Base-by-base conservation (phyloP, 768 basidiomycete genomes). In the Boletus edulis region DNA sequence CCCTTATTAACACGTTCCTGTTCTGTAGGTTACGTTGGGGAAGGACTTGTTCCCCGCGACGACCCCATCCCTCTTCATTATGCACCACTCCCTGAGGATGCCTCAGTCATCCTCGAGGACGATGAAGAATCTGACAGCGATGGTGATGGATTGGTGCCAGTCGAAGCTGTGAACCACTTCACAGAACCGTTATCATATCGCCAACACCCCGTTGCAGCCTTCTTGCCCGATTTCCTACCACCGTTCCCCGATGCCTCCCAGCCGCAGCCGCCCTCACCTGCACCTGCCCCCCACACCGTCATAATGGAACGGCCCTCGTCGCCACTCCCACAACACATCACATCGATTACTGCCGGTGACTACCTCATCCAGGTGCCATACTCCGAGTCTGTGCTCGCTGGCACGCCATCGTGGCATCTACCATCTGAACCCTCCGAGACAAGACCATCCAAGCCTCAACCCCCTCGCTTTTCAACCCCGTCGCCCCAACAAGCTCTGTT, bases 361-460 rank as follows among this genome's bases (percentile, higher is more conserved):
- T 87, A 88, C 55, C 74, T 85, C 24, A 80, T 85, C 12, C 82
- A 83, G 62, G 80, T 91, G 1, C 87, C 89, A 5, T 92, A 92
- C 63, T 79, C 79, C 2, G 82, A 86, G 60, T 92, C 90, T 0
- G 78, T 86, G 4, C 81, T 92, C 22, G 79, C 87, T 5, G 73
- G 77, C 8, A 75, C 80, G 8, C 78, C 87, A 17, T 79, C 86
- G 62, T 85, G 87, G 83, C 89, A 91, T 66, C 74, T 91, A 0
- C 88, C 86, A 3, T 62, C 81, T 3, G 64, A 68, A 8, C 65
- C 66, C 4, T 67, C 76, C 8, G 52, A 64, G 0, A 57, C 61
- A 11, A 61, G 62, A 3, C 41, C 61, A 7, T 56, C 71, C 31
- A 61, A 63, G 12, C 13, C 61, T 0, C 60, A 60, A 18, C 46